A percentile compares a stretch with the other conserved stretches of the same genome.
These are phyloP conservation scores for Fraxinus baroniana DNA, from an alignment of 305 asterid species.

Conservation along the genomic window DNA sequence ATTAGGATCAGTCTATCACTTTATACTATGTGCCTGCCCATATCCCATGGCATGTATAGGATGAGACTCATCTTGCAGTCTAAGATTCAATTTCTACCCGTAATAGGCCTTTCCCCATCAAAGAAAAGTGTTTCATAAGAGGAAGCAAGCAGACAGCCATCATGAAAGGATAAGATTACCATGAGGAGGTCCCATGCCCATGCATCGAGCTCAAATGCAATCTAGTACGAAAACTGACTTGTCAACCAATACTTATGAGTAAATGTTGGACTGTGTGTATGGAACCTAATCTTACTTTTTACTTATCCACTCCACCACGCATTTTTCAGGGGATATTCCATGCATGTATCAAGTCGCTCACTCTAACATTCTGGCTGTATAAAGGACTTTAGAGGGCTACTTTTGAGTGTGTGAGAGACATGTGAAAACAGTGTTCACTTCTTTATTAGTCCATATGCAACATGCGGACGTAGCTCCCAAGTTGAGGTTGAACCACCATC, in stretches of 20 bases:
- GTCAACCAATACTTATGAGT: not conserved
- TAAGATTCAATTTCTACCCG: slow-evolving; percentile 19
- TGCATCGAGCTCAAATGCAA: not conserved
- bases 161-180: slow-evolving; percentile 23
- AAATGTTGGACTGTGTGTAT: not conserved
- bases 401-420: not conserved
- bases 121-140: slow-evolving; percentile 15
- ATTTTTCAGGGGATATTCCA: not conserved
- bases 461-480: not conserved
- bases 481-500: not conserved
- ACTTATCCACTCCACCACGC: not conserved
- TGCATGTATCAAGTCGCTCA: not conserved
- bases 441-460: not conserved
- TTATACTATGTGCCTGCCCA: slow-evolving; percentile 29
- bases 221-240: not conserved
- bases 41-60: slow-evolving; percentile 27
- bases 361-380: not conserved
- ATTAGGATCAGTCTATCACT: not conserved
- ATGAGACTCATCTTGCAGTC: slow-evolving; percentile 19
- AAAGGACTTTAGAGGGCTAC: not conserved
- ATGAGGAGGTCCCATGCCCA: not conserved
- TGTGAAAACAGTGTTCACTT: not conserved
- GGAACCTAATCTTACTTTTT: not conserved
- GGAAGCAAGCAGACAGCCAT: slow-evolving; percentile 25
- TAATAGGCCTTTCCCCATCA: not conserved